Conservation (phyloP, 768 basidiomycete genomes). For the Russula sp. region DNA sequence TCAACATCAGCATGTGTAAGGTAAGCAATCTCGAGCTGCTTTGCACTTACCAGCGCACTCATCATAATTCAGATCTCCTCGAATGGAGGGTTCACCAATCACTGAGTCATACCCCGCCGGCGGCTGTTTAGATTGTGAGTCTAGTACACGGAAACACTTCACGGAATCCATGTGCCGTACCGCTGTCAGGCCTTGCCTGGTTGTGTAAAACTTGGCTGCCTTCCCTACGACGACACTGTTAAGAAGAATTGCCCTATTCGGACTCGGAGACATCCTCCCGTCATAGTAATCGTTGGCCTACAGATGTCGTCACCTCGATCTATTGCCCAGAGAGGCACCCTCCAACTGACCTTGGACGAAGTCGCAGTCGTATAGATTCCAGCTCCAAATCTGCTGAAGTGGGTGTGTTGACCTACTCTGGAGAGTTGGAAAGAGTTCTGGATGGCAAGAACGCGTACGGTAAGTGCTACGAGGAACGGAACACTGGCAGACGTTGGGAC, state of each 20-base stretch:
- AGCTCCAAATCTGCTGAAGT: conserved; percentile 24
- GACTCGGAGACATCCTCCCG: conserved; percentile 6
- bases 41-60: conserved; percentile 24
- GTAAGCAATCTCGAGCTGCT: background rate
- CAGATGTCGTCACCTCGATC: background rate
- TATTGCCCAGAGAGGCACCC: background rate
- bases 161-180: conserved; percentile 4
- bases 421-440: conserved; percentile 23
- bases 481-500: too few relatives aligned
- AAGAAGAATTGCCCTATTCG: conserved; percentile 22
- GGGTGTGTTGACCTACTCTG: conserved; percentile 13
- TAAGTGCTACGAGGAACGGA: background rate
- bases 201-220: conserved; percentile 12
- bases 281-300: conserved; percentile 25
- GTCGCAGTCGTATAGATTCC: conserved; percentile 27
- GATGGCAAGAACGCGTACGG: background rate
- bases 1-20: background rate
- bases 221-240: conserved; percentile 26
- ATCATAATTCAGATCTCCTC: conserved; percentile 26
- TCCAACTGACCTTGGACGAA: conserved; percentile 24
- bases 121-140: conserved; percentile 16
- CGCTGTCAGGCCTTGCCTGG: conserved; percentile 16
- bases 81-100: conserved; percentile 22
- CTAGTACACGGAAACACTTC: background rate
- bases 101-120: conserved; percentile 25